Conservation (phyloP, 2,329 filamentous ascomycete species). For the Capronia coronata region DNA sequence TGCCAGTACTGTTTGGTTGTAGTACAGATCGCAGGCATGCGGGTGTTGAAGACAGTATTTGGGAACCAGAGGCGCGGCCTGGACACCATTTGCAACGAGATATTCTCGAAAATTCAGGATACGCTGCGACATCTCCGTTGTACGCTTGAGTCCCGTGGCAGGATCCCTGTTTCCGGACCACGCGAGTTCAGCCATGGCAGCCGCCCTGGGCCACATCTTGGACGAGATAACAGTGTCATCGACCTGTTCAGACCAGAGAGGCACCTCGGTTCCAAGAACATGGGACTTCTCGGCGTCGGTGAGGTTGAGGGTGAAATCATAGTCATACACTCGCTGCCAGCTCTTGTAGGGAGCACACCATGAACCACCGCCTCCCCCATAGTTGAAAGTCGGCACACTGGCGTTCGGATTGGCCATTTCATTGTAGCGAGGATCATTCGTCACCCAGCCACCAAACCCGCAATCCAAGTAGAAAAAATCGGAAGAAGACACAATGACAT, state of each 20-base stretch:
- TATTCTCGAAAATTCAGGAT: conserved; percentile 57
- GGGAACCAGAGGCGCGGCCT: conserved; percentile 47
- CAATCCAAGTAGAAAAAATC: conserved; percentile 55
- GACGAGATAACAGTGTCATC: conserved; percentile 47
- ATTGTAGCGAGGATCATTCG: conserved; percentile 53
- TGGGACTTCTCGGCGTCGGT: conserved; percentile 44
- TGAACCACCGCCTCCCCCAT: conserved; percentile 48
- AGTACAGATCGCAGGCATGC: conserved; percentile 52
- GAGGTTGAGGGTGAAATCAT: conserved; percentile 49
- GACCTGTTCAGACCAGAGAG: conserved; percentile 51
- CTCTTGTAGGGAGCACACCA: conserved; percentile 56
- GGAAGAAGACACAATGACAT: conserved; percentile 51
- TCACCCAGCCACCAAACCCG: conserved; percentile 48
- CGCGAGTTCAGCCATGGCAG: conserved; percentile 50
- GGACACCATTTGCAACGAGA: conserved; percentile 49
- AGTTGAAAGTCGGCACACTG: conserved; percentile 47
- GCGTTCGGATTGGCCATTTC: conserved; percentile 48
- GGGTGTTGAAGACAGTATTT: conserved; percentile 55
- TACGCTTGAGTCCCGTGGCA: conserved; percentile 45
- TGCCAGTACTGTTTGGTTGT: conserved; percentile 42
- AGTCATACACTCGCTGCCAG: conserved; percentile 56
- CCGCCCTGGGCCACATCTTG: conserved; percentile 53
- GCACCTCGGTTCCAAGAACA: conserved; percentile 47
- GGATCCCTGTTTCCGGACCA: conserved; percentile 51
- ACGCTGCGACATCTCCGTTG: conserved; percentile 49